phyloP scores from a whole-genome alignment of 306 rosid species.

The Lupinus albus region DNA sequence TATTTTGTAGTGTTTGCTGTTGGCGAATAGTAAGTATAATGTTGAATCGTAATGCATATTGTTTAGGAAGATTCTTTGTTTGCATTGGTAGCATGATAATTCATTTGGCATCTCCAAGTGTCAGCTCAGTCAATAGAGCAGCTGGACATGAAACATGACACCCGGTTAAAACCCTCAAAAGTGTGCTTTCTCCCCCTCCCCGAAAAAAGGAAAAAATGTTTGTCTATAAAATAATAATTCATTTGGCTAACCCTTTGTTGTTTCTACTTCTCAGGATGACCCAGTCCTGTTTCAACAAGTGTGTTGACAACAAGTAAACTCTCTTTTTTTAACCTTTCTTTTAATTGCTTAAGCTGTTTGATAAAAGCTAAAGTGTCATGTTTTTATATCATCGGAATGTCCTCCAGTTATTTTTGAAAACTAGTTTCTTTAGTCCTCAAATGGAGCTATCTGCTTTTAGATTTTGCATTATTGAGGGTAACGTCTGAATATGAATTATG shows the following conservation, averaged over 20 bases:
- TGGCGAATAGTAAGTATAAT: not conserved
- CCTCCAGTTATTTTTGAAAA: slow-evolving; percentile 2
- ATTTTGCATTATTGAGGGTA: not conserved
- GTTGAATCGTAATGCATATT: not conserved
- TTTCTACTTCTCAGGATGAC: slow-evolving; percentile 69
- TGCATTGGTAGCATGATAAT: slow-evolving; percentile 13
- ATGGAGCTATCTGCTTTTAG: slow-evolving; percentile 3
- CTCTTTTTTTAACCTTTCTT: not conserved
- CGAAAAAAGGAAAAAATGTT: too few species aligned
- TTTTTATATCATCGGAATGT: slow-evolving; percentile 26
- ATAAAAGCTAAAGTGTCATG: not conserved
- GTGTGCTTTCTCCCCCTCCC: too few species aligned
- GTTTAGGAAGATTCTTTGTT: not conserved
- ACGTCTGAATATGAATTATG: slow-evolving; percentile 10
- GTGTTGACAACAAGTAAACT: slow-evolving; percentile 84
- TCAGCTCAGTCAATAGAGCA: too few species aligned
- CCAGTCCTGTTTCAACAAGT: slow-evolving; percentile 87
- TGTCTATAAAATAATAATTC: too few species aligned
- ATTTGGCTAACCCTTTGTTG: slow-evolving; percentile 33
- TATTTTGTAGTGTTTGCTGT: not conserved
- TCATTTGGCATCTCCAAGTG: not conserved
- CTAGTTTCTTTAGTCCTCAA: slow-evolving; percentile 12
- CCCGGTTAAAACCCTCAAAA: too few species aligned
- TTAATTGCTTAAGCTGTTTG: slow-evolving; percentile 8
- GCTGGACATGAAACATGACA: too few species aligned